Percentiles rank a stretch among this genome's conserved stretches.
Conservation (phyloP, 164 flowering plant species). For the Euptelea pleiosperma region DNA sequence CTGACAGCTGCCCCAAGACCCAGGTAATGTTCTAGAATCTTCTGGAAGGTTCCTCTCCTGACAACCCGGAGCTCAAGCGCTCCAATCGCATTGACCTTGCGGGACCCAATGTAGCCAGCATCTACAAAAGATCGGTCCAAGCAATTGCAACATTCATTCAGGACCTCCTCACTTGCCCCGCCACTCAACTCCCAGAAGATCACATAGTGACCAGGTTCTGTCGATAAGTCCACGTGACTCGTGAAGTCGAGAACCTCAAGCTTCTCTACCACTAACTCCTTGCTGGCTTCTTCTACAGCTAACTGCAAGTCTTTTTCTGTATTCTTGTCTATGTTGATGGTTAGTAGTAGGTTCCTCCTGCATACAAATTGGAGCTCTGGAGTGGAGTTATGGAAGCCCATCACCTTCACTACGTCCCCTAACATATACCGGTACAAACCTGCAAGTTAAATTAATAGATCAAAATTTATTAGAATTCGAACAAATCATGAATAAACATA, state of each 20-base stretch:
- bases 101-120: conserved; percentile 69
- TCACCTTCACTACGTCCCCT: conserved; percentile 83
- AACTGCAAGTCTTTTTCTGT: conserved; percentile 85
- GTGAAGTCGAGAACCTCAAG: conserved; percentile 75
- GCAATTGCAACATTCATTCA: conserved; percentile 63
- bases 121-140: conserved; percentile 73
- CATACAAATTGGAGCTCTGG: conserved; percentile 82
- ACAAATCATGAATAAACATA: no score
- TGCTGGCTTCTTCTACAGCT: conserved; percentile 63
- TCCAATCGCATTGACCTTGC: conserved; percentile 65
- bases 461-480: no score
- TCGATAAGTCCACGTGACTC: conserved; percentile 54
- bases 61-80: conserved; percentile 73
- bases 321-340: conserved; percentile 92
- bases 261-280: conserved; percentile 48
- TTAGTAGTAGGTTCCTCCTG: conserved; percentile 75
- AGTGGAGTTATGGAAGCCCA: conserved; percentile 74
- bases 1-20: conserved; percentile 64
- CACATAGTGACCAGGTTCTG: conserved; percentile 82
- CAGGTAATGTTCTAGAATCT: conserved; percentile 63
- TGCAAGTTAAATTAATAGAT: conserved; percentile 26
- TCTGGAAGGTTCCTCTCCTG: conserved; percentile 66
- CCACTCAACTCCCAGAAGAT: conserved; percentile 80
- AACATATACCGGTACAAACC: conserved; percentile 86
- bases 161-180: conserved; percentile 46